Conservation (phyloP, 1,284 basidiomycete genomes). For the Irpex rosettiformis region DNA sequence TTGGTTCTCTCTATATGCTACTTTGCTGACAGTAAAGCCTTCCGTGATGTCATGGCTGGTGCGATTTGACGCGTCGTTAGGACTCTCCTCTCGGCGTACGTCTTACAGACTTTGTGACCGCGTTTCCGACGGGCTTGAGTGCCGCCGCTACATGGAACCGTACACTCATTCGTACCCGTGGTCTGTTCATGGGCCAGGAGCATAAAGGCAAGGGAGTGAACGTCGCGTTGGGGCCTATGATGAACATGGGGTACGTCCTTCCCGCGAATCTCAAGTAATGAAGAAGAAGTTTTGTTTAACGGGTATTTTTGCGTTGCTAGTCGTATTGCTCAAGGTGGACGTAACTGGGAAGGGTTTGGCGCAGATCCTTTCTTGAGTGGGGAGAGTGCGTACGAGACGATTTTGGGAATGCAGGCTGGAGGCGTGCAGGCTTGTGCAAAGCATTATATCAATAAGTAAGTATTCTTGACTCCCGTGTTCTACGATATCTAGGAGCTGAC, state of each 20-base stretch:
- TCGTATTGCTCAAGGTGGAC: constrained; percentile 60
- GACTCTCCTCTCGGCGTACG: constrained; percentile 49
- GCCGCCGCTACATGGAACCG: constrained; percentile 60
- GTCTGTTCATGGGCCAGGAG: constrained; percentile 74
- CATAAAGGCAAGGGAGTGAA: constrained; percentile 80
- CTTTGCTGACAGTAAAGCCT: too few relatives aligned
- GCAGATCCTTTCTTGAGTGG: constrained; percentile 75
- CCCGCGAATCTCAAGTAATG: background rate
- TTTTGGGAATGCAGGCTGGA: constrained; percentile 68
- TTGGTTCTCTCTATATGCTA: too few relatives aligned
- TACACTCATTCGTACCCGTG: constrained; percentile 66
- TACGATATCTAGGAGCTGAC: background rate
- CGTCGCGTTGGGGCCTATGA: constrained; percentile 60
- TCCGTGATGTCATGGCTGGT: too few relatives aligned
- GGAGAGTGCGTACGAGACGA: constrained; percentile 70
- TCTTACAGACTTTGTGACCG: constrained; percentile 48
- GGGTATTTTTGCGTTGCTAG: constrained; percentile 5
- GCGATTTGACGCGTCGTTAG: too few relatives aligned
- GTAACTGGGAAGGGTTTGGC: constrained; percentile 88
- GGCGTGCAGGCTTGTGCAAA: constrained; percentile 81
- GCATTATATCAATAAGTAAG: constrained; percentile 72
- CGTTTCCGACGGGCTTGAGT: constrained; percentile 60
- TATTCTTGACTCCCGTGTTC: background rate
- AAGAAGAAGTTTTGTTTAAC: background rate
- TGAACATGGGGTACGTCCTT: constrained; percentile 63